Conservation (phyloP, 1,284 basidiomycete species). For the Melampsora larici-populina region DNA sequence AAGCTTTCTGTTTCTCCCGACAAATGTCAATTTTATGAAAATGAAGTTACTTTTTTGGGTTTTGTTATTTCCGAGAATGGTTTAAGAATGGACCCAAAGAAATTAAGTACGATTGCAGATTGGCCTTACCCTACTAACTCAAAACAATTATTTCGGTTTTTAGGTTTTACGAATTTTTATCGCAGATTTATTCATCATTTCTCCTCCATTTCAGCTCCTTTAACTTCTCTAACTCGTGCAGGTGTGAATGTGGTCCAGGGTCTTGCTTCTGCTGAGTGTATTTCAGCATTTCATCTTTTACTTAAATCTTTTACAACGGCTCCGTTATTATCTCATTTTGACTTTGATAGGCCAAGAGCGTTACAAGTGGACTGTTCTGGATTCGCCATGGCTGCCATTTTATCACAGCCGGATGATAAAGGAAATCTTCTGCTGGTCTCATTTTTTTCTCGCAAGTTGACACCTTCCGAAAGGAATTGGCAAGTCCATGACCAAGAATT, state of each 20-base stretch:
- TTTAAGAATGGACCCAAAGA: conserved; percentile 14
- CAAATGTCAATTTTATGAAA: conserved; percentile 21
- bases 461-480: no score
- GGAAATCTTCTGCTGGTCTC: neutral
- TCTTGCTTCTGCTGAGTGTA: neutral
- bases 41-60: conserved; percentile 17
- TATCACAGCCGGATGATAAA: conserved; percentile 7
- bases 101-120: conserved; percentile 7
- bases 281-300: neutral
- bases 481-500: conserved; percentile 19
- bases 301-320: neutral
- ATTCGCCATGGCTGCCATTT: conserved; percentile 10
- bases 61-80: conserved; percentile 6
- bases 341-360: neutral
- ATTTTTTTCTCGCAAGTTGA: conserved; percentile 24
- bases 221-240: neutral
- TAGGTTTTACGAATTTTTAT: conserved; percentile 23
- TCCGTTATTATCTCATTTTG: conserved; percentile 12
- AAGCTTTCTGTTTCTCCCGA: conserved; percentile 11
- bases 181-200: no score
- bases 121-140: conserved; percentile 17
- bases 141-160: neutral
- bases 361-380: conserved; percentile 31
- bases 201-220: neutral
- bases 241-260: neutral